Evolutionary conservation across 2,329 filamentous ascomycete species (phyloP).

Genomic region (Thermomyces lanuginosus): DNA sequence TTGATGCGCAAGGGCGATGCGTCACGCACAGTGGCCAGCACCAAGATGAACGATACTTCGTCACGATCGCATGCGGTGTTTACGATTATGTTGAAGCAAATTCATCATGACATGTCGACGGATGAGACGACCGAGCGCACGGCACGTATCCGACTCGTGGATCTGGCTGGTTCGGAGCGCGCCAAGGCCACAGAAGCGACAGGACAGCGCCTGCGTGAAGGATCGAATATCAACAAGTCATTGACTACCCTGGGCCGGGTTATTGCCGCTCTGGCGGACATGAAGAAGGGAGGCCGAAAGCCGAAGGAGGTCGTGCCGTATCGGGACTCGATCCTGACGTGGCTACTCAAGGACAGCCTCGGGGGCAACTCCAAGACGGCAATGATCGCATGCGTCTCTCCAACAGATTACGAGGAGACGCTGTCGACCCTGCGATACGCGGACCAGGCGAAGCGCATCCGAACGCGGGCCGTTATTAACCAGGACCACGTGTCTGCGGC

Average conservation of each 20-base stretch:
- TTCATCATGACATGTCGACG: slow-evolving; percentile 92
- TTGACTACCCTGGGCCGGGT: slow-evolving; percentile 89
- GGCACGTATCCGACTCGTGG: slow-evolving; percentile 84
- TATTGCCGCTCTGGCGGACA: slow-evolving; percentile 73
- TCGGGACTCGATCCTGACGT: slow-evolving; percentile 66
- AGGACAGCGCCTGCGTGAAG: slow-evolving; percentile 75
- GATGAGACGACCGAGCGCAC: slow-evolving; percentile 93
- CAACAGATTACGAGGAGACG: slow-evolving; percentile 92
- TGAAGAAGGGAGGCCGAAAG: slow-evolving; percentile 48
- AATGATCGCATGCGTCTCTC: slow-evolving; percentile 96
- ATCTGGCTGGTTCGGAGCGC: slow-evolving; percentile 85
- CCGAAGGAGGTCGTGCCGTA: slow-evolving; percentile 71
- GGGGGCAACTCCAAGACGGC: slow-evolving; percentile 96
- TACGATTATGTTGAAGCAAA: slow-evolving; percentile 94
- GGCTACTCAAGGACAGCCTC: slow-evolving; percentile 88
- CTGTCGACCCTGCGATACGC: slow-evolving; percentile 91
- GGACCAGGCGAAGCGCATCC: slow-evolving; percentile 93
- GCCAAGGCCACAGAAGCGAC: slow-evolving; percentile 94
- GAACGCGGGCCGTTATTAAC: slow-evolving; percentile 85
- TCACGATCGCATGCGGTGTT: slow-evolving; percentile 95
- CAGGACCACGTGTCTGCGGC: slow-evolving; percentile 86
- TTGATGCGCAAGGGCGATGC: slow-evolving; percentile 81
- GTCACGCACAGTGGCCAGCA: slow-evolving; percentile 77
- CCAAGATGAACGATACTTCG: slow-evolving; percentile 98
- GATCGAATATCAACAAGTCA: slow-evolving; percentile 98